A percentile compares a stretch with the other conserved stretches of the same genome.
Conservation (phyloP, 83 land plant species). For the Thuja plicata region DNA sequence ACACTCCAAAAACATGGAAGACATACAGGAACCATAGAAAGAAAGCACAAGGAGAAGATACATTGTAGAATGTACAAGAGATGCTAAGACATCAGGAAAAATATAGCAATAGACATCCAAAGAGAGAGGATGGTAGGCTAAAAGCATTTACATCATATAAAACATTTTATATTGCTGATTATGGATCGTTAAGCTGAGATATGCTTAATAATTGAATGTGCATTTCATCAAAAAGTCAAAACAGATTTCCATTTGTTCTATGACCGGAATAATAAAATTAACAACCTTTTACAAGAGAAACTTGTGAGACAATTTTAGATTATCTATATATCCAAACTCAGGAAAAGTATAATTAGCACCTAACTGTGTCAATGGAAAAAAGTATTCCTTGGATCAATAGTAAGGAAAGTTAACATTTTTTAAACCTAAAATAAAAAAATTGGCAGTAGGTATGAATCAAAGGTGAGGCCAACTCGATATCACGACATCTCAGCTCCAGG, state of each 20-base stretch:
- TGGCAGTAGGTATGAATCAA: neutral
- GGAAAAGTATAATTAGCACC: neutral
- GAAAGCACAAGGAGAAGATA: neutral
- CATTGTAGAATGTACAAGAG: neutral
- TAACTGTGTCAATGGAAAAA: neutral
- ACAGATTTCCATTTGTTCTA: neutral
- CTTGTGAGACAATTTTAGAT: neutral
- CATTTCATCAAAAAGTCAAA: neutral
- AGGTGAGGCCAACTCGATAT: neutral
- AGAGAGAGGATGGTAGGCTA: neutral
- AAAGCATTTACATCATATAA: neutral
- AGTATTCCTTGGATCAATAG: neutral
- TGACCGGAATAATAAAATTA: neutral
- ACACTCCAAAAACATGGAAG: neutral
- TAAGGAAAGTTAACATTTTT: neutral
- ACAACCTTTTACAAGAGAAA: neutral
- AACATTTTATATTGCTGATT: neutral
- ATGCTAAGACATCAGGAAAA: neutral
- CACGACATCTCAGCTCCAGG: neutral
- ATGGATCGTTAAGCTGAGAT: neutral
- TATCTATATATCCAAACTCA: neutral
- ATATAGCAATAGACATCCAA: neutral
- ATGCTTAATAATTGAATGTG: neutral
- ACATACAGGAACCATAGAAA: neutral
- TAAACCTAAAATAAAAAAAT: neutral